A percentile compares a stretch with the other conserved stretches of the same genome.
Conservation (phyloP, 441 rosid species). For the Pelargonium citronellum region DNA sequence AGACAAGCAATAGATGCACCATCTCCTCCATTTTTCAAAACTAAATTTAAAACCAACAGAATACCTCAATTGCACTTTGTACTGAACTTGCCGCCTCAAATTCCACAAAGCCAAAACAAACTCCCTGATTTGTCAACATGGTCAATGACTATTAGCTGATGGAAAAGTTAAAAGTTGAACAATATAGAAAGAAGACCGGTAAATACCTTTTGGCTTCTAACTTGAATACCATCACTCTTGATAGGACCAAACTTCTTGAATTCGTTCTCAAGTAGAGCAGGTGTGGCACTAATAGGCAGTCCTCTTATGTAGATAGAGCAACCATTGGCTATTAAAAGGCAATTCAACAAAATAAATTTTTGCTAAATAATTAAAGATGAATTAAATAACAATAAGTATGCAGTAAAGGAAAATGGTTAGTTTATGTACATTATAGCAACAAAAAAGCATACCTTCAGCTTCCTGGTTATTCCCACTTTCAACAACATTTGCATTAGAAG, state of each 20-base stretch:
- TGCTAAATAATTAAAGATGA: neutral
- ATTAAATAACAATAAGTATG: neutral
- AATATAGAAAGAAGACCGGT: no score
- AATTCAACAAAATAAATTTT: constrained; percentile 9
- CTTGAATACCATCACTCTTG: constrained; percentile 68
- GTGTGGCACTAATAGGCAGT: constrained; percentile 56
- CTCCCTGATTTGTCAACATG: constrained; percentile 40
- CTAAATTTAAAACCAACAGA: neutral
- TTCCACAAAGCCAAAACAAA: constrained; percentile 85
- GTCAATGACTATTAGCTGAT: constrained; percentile 12
- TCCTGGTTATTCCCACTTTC: constrained; percentile 59
- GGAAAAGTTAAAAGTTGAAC: neutral
- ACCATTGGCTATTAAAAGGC: constrained; percentile 46
- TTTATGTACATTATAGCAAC: neutral
- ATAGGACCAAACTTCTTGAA: constrained; percentile 79
- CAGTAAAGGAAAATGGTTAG: no score
- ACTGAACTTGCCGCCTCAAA: constrained; percentile 66
- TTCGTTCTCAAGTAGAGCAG: constrained; percentile 54
- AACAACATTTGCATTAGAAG: constrained; percentile 30
- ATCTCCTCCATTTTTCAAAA: neutral
- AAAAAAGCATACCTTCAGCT: constrained; percentile 65
- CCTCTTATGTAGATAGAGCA: constrained; percentile 72
- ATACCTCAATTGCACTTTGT: constrained; percentile 79
- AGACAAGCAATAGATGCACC: neutral
- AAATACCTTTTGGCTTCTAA: constrained; percentile 53